A percentile compares a stretch with the other conserved stretches of the same genome.
Evolutionary conservation across 768 basidiomycete species (phyloP).

Genomic region (Auricularia sp.): DNA sequence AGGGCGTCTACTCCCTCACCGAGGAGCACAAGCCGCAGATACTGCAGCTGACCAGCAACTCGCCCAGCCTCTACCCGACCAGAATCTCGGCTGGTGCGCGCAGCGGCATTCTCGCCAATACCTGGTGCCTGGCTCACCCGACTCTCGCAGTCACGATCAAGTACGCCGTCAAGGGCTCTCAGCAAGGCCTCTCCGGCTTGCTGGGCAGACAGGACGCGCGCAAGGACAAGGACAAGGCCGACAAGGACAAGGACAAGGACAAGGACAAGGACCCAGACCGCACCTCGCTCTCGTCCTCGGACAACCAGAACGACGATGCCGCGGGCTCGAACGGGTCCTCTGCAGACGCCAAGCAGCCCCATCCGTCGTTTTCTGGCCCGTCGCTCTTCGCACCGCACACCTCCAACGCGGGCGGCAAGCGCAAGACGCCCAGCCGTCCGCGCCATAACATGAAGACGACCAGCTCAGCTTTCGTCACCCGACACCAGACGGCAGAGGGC

Average conservation of each 20-base stretch:
- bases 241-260: constrained; percentile 27
- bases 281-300: constrained; percentile 72
- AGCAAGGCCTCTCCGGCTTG: constrained; percentile 58
- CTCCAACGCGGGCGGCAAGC: constrained; percentile 41
- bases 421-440: constrained; percentile 56
- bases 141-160: background rate
- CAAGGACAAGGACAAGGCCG: constrained; percentile 44
- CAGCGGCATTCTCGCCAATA: constrained; percentile 13
- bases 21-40: constrained; percentile 70
- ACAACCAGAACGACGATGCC: constrained; percentile 51
- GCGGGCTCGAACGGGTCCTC: constrained; percentile 15
- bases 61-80: constrained; percentile 41
- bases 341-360: constrained; percentile 27
- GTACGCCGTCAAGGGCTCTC: constrained; percentile 11
- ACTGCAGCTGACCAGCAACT: constrained; percentile 26
- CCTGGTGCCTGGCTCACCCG: background rate
- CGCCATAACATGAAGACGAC: constrained; percentile 87
- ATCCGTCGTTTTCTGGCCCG: constrained; percentile 17
- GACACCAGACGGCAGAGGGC: constrained; percentile 74
- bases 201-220: constrained; percentile 46
- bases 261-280: constrained; percentile 40
- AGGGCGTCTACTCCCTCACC: constrained; percentile 81
- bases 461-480: constrained; percentile 85
- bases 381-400: constrained; percentile 49
- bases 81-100: constrained; percentile 54